Conservation (phyloP, 2,329 filamentous ascomycete species). For the Botrytis aclada region DNA sequence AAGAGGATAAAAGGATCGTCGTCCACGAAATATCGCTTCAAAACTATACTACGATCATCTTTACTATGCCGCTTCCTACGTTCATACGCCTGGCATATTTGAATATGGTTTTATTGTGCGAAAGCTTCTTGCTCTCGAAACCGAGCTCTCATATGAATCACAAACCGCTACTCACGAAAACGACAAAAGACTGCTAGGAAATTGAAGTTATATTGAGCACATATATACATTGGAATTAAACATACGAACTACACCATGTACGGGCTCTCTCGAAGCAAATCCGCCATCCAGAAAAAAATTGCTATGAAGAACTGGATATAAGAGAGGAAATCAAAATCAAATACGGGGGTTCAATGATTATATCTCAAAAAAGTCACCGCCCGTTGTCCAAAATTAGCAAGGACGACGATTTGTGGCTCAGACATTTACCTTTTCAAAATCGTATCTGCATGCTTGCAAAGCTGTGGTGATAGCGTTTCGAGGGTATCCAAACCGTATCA, state of each 20-base stretch:
- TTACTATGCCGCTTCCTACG: background rate
- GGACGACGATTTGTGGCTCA: background rate
- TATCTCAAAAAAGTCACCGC: background rate
- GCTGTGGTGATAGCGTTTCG: background rate
- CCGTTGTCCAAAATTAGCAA: background rate
- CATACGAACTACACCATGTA: background rate
- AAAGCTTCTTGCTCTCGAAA: background rate
- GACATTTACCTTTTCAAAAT: constrained; percentile 5
- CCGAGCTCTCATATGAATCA: background rate
- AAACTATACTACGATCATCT: background rate
- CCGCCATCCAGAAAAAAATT: background rate
- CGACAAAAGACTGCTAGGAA: background rate
- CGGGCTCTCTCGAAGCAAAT: background rate
- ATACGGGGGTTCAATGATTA: background rate
- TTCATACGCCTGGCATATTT: background rate
- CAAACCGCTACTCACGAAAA: background rate
- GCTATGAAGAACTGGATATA: background rate
- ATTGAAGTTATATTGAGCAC: background rate
- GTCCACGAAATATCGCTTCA: background rate
- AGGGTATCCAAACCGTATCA: background rate
- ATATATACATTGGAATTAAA: background rate
- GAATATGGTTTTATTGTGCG: background rate
- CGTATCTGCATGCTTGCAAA: background rate
- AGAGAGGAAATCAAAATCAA: background rate
- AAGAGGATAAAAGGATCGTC: background rate